Evolutionary conservation across 345 rosid species (phyloP), one percentile per base, ranked within the genome.

Genomic region (Euphorbia peplus): DNA sequence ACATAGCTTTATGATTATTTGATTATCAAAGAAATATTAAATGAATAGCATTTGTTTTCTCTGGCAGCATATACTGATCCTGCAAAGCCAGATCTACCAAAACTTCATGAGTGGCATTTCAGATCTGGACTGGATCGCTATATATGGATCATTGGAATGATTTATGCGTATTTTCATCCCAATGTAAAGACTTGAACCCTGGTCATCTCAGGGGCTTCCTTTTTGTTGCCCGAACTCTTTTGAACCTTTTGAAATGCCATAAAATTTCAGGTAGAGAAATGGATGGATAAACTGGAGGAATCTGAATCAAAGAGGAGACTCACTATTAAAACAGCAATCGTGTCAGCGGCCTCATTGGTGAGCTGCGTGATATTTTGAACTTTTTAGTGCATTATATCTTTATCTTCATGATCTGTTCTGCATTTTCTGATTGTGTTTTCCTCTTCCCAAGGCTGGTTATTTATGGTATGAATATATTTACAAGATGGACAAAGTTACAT

Each of bases 121-220:
- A 88, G 99, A 90, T 91, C 99, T 29, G 98, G 96, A 77, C 96
- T 95, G 64, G 96, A 95, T 70, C 98, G 96, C 80, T 95, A 91
- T 73, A 90, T 95, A 78, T 91, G 99, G 96, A 91, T 90, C 67
- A 69, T 91, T 18, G 96, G 99, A 71, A 91, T 95, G 97, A 86
- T 91, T 42, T 90, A 91, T 85, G 98, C 98, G 29, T 91, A 95
- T 81, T 91, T 58, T 75, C 99, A 95, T 70, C 98, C 98, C n/a
- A 90, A 81, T 71, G 99, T 91, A 88, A 80, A 72, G 61, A 62
- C 55, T 62, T 67, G 29, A 66, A 64, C 51, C 6, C 66, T 59
- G 63, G 53, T 32, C 30, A 44, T 21, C 13, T 71, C 39, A 10
- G 19, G 55, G 54, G 46, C n/a, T 58, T 57, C 53, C 26, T 55